phyloP scores from a whole-genome alignment of 2,329 filamentous ascomycete species.

The Cladosporium velox region DNA sequence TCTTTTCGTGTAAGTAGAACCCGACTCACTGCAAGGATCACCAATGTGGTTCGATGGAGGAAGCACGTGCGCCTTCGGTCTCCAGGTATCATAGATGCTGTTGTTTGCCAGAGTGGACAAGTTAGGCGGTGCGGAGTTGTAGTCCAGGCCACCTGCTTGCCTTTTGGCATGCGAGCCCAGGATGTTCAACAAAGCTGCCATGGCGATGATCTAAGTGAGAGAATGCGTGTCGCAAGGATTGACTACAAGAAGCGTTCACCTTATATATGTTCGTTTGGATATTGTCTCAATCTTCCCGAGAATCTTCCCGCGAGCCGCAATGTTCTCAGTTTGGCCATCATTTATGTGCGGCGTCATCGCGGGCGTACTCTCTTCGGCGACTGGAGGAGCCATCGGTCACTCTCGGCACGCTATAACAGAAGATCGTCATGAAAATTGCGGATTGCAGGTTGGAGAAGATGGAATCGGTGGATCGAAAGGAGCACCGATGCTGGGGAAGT shows the following conservation, averaged over 20 bases:
- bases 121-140: slow-evolving; percentile 44
- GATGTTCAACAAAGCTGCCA: slow-evolving; percentile 4
- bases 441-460: slow-evolving; percentile 15
- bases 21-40: slow-evolving; percentile 16
- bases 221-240: not conserved
- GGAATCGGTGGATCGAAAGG: slow-evolving; percentile 4
- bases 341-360: slow-evolving; percentile 17
- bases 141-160: slow-evolving; percentile 26
- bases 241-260: not conserved
- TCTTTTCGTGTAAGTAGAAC: no score
- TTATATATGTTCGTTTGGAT: slow-evolving; percentile 1
- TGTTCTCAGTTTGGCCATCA: not conserved
- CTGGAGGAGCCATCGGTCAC: slow-evolving; percentile 3
- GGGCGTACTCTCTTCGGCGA: slow-evolving; percentile 20
- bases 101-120: slow-evolving; percentile 43
- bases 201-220: not conserved
- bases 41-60: slow-evolving; percentile 44
- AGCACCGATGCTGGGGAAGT: not conserved
- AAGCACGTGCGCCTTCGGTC: slow-evolving; percentile 45
- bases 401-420: slow-evolving; percentile 9
- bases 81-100: slow-evolving; percentile 32
- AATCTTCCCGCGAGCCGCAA: not conserved
- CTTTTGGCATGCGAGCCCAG: slow-evolving; percentile 3
- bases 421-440: slow-evolving; percentile 16
- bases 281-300: not conserved